Base-by-base conservation (phyloP, 805 yeast genomes). In the Jamesozyma piceae region DNA sequence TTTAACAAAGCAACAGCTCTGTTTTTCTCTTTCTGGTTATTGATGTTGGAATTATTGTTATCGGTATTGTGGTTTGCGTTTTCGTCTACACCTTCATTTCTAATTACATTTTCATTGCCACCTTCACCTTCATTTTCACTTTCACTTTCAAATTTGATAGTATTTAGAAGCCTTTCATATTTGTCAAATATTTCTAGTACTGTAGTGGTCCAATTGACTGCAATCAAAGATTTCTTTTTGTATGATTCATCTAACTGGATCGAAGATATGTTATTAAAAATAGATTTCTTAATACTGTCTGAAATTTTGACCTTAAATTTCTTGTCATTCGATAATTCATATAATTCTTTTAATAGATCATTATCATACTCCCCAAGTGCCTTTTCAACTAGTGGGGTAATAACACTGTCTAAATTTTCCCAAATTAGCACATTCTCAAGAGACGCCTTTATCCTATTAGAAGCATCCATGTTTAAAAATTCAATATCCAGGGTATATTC, bases 151-250 rank as follows among this genome's bases (percentile, higher is more conserved):
- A 30, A n/a, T 15, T n/a, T 9, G 5, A 30, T 30, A 9, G 18
- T 15, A 11, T 20, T 20, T 24, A 77, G 60, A 2, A 88, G 65
- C 2, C 37, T 26, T 30, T 72, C 73, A 51, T 75, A 76, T 44
- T 75, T 75, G 4, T 63, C 65, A 49, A 74, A 79, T 44, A 77
- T 63, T 10, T 56, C 60, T 10, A 84, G 57, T 3, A 84, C 69
- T 24, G 72, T 67, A 35, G 74, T 74, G 9, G 84, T 72, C 90
- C 94, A 88, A 41, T 69, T 67, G 2, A 75, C 68, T 0, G 95
- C 92, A 50, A 39, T 67, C 51, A 53, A 35, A 45, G 43, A 21
- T 20, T 34, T 30, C 26, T 46, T 38, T 21, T 45, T 31, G 19
- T 11, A 28, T 18, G 22, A 20, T 29, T 39, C 46, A n/a, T 39